Evolutionary conservation across 2,329 filamentous ascomycete genomes (phyloP), one percentile per base, ranked within the genome.

Genomic region (Sporothrix sp.): DNA sequence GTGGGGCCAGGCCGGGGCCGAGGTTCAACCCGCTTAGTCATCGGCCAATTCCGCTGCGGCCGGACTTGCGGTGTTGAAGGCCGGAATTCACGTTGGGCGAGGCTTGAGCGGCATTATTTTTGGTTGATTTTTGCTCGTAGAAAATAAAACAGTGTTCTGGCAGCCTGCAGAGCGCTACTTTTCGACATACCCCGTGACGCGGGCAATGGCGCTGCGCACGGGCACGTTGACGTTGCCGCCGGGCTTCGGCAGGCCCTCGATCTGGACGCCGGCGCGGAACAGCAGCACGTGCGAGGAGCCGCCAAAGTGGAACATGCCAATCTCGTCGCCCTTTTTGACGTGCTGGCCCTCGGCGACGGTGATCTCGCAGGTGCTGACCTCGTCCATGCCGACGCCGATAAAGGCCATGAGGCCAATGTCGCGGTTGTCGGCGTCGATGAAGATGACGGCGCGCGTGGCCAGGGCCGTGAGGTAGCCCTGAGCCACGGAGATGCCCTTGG

Each of bases 231-330:
- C 56, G 38, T 53, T 51, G 38, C 57, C 57, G 16, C 60, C 58
- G 2, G 61, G 50, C 42, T 62, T 48, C 2, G 65, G 65, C 28
- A 66, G 66, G 2, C 61, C 63, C n/a, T 67, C 62, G 0, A 79
- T 53, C 49, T 71, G 67, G 28, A 82, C 75, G 0, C 69, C 73
- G 55, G 75, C 71, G 23, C 76, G 66, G 66, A 88, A 87, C 3
- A 89, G 60, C 57, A 88, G 60, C 58, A 81, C 85, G 61, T 86
- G 79, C 1, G 79, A 80, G 7, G 76, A 82, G 0, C 85, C 85
- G n/a, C 85, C 85, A 61, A 83, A 88, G 61, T 89, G 85, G 65
- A 89, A 89, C 83, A 87, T 87, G 37, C 85, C 85, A 35, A 81
- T 70, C 67, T 87, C 68, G 4, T 87, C 76, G 1, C 85, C 85